A percentile compares a stretch with the other conserved stretches of the same genome.
These are phyloP conservation scores for Lagenaria siceraria DNA, from an alignment of 306 rosid genomes.

Conservation along the genomic window DNA sequence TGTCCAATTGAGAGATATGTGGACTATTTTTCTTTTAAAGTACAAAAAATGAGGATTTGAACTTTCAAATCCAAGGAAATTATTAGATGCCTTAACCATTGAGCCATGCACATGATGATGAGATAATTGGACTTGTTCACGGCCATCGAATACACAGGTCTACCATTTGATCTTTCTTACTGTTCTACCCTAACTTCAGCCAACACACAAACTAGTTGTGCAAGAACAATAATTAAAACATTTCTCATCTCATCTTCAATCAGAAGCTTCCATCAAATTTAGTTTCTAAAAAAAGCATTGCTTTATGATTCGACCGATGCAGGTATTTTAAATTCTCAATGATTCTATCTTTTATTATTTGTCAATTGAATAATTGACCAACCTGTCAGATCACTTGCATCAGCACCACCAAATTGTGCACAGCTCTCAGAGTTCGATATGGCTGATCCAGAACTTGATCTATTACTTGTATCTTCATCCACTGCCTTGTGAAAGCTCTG, in stretches of 20 bases:
- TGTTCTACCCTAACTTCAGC: not conserved
- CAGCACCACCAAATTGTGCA: conserved; percentile 63
- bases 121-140: not conserved
- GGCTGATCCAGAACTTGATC: conserved; percentile 98
- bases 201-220: not conserved
- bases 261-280: not conserved
- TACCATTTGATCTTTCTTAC: not conserved
- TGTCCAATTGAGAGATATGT: not conserved
- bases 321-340: not conserved
- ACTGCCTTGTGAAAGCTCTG: conserved; percentile 43
- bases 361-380: conserved; percentile 11
- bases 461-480: conserved; percentile 81
- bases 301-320: not conserved
- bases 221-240: not conserved
- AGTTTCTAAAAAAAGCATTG: not conserved
- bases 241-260: conserved; percentile 2
- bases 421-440: conserved; percentile 90
- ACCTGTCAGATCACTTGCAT: conserved; percentile 99
- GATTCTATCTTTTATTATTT: not conserved
- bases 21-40: too few species aligned
- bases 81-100: not conserved
- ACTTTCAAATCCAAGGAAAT: not conserved
- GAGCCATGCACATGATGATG: not conserved
- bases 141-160: not conserved
- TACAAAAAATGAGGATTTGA: too few species aligned